Evolutionary conservation across 352 stramenopile genomes (phyloP).

Genomic region (Bremia lactucae): DNA sequence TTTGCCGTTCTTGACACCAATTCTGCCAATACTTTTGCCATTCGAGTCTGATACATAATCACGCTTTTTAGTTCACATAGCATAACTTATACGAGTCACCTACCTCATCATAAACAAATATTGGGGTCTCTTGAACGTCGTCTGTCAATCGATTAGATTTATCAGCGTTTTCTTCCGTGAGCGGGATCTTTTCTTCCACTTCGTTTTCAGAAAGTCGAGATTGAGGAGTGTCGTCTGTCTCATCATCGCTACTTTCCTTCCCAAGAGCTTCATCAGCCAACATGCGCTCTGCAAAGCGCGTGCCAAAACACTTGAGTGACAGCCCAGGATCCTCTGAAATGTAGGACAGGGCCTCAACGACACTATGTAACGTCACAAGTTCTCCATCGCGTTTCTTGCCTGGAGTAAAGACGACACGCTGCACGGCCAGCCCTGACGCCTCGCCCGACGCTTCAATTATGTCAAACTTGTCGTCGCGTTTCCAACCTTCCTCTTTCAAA

Average conservation of each 20-base stretch:
- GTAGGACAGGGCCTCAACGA: slow-evolving; percentile 42
- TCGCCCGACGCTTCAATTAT: slow-evolving; percentile 41
- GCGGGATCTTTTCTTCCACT: background rate
- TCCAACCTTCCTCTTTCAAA: slow-evolving; percentile 63
- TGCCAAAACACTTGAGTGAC: slow-evolving; percentile 60
- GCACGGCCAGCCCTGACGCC: slow-evolving; percentile 25
- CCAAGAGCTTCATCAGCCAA: slow-evolving; percentile 30
- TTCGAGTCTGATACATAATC: slow-evolving; percentile 25
- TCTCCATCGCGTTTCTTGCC: slow-evolving; percentile 12
- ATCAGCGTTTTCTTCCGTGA: slow-evolving; percentile 1
- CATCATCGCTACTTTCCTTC: slow-evolving; percentile 16
- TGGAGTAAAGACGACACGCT: slow-evolving; percentile 29
- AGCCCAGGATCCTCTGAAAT: slow-evolving; percentile 39
- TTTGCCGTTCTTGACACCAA: slow-evolving; percentile 45
- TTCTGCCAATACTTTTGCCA: slow-evolving; percentile 33
- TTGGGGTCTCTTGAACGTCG: slow-evolving; percentile 16
- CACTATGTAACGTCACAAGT: slow-evolving; percentile 30
- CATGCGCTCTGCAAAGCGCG: slow-evolving; percentile 38
- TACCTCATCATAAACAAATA: slow-evolving; percentile 83
- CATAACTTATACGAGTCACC: background rate
- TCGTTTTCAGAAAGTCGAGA: slow-evolving; percentile 6
- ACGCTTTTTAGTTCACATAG: background rate
- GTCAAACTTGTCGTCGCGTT: slow-evolving; percentile 32
- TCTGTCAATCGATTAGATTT: slow-evolving; percentile 13
- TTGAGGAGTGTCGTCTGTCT: slow-evolving; percentile 1